phyloP scores from a whole-genome alignment of 2,329 filamentous ascomycete genomes.

The Niveomyces coronatus region DNA sequence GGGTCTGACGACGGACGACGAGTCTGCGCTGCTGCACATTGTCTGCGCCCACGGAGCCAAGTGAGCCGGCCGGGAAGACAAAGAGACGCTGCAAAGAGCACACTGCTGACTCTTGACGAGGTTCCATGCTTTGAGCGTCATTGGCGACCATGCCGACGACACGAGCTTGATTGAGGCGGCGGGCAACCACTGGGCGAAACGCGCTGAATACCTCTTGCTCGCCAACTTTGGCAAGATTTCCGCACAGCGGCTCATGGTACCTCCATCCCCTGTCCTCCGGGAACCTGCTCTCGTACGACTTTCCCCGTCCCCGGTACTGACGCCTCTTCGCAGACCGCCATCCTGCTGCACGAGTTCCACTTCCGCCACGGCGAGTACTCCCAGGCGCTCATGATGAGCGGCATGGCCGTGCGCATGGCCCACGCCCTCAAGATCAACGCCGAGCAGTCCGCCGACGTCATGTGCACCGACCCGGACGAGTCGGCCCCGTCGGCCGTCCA shows the following conservation, averaged over 20 bases:
- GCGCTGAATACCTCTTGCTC: constrained; percentile 25
- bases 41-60: constrained; percentile 30
- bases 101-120: too few species aligned
- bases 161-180: constrained; percentile 22
- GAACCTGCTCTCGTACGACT: too few species aligned
- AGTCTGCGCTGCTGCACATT: constrained; percentile 26
- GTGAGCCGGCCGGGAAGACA: constrained; percentile 17
- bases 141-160: constrained; percentile 20
- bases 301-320: too few species aligned
- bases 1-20: constrained; percentile 25
- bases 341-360: constrained; percentile 30
- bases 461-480: constrained; percentile 24
- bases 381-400: constrained; percentile 30
- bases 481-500: constrained; percentile 24
- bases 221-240: constrained; percentile 30
- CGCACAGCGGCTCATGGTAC: constrained; percentile 29
- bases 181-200: constrained; percentile 28
- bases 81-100: too few species aligned
- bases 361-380: constrained; percentile 29
- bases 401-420: constrained; percentile 31
- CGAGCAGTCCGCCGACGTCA: constrained; percentile 26
- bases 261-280: too few species aligned
- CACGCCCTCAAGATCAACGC: constrained; percentile 30
- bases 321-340: constrained; percentile 27
- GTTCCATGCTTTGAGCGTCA: constrained; percentile 23